Percentiles rank a stretch among this genome's conserved stretches.
phyloP scores from a whole-genome alignment of 2,329 filamentous ascomycete genomes.

The Scytalidium sp. region DNA sequence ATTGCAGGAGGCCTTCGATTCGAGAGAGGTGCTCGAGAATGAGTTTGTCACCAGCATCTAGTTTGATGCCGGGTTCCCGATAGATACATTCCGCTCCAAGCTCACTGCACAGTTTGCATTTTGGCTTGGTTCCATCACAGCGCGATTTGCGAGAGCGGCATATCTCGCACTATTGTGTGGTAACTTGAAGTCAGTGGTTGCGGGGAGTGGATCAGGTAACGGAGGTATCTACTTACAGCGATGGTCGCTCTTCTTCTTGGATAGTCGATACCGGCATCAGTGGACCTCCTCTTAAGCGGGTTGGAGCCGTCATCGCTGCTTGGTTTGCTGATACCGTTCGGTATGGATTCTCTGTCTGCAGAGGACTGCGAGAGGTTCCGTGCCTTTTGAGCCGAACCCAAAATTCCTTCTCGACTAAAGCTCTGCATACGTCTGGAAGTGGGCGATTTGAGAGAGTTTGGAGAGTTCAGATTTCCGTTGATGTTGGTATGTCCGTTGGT shows the following conservation, averaged over 20 bases:
- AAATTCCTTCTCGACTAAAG: slow-evolving; percentile 53
- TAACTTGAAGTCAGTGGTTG: slow-evolving; percentile 11
- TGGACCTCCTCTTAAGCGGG: slow-evolving; percentile 60
- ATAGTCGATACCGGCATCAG: slow-evolving; percentile 60
- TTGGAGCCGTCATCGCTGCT: slow-evolving; percentile 55
- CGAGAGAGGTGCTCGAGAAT: slow-evolving; percentile 76
- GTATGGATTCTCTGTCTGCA: slow-evolving; percentile 35
- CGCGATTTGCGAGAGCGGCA: slow-evolving; percentile 77
- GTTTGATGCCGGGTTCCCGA: slow-evolving; percentile 80
- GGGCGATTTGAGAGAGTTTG: slow-evolving; percentile 47
- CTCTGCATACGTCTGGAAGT: slow-evolving; percentile 41
- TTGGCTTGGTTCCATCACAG: slow-evolving; percentile 76
- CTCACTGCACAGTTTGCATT: slow-evolving; percentile 81
- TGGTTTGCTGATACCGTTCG: slow-evolving; percentile 33
- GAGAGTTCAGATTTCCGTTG: slow-evolving; percentile 19
- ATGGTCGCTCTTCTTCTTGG: slow-evolving; percentile 63
- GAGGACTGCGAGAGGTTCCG: slow-evolving; percentile 54
- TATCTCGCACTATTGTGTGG: slow-evolving; percentile 64
- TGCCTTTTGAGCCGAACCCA: slow-evolving; percentile 50
- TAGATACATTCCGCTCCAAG: slow-evolving; percentile 81
- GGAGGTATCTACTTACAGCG: slow-evolving; percentile 47
- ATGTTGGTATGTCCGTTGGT: slow-evolving; percentile 13
- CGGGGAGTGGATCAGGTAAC: background rate
- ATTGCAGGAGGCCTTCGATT: slow-evolving; percentile 77
- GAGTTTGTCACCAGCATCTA: slow-evolving; percentile 82